Evolutionary conservation across 108 stramenopile genomes (phyloP), one percentile per base, ranked within the genome.

Genomic region (Skeletonema marinoi): DNA sequence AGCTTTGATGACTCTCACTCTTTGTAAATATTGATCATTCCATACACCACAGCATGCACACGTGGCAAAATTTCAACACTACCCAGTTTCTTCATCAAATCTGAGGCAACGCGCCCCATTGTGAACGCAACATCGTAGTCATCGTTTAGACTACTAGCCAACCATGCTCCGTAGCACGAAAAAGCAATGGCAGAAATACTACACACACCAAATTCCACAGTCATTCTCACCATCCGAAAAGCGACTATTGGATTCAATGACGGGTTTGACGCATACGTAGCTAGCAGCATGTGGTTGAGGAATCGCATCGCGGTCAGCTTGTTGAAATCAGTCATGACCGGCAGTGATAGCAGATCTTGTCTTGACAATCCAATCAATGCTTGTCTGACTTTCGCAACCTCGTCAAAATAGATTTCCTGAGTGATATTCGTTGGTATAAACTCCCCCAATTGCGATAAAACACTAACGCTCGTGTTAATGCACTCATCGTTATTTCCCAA

Each of bases 301-400:
- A 86, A 72, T 17, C 72, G 79, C 86, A 86, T 86, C 4, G 86
- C 72, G 30, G 82, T 81, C 51, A 83, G 25, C 58, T 82, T 83
- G 7, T 59, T 32, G 12, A 78, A 58, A 38, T 71, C 67, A 3
- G 41, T 59, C 74, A 78, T 74, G 30, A 70, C 19, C 17, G 70
- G 73, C 25, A 80, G 65, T 12, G 74, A 75, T n/a, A 73, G 36
- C 60, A 77, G 46, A 30, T 65, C 50, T 29, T 83, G 54, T 14
- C 59, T 13, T 25, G 65, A 51, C 38, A 48, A 58, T 35, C 66
- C 73, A 17, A 32, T 56, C 50, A 83, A 42, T 14, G 78, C 39
- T 32, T 51, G 19, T 32, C 69, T 78, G 0, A 71, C 59, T 33
- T 42, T 32, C 8, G 42, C 35, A n/a, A 62, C 48, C 31, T 83